Evolutionary conservation across 2,329 filamentous ascomycete genomes (phyloP).

Genomic region (Teratosphaeria destructans): DNA sequence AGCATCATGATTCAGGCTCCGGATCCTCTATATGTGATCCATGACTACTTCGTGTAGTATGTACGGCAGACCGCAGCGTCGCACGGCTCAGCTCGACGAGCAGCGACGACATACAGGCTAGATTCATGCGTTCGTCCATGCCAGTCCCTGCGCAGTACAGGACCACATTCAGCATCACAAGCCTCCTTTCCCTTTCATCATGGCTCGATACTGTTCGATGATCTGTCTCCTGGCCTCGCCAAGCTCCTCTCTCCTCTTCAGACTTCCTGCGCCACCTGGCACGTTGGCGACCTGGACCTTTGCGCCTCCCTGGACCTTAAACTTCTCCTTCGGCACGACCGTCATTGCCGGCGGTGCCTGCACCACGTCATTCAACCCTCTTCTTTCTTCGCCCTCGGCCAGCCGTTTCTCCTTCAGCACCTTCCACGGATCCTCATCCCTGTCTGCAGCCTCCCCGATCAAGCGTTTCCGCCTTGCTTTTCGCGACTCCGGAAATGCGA

Average conservation of each 20-base stretch:
- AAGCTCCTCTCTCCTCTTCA: constrained; percentile 63
- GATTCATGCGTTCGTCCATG: too few species aligned
- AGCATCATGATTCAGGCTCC: background rate
- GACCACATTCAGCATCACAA: background rate
- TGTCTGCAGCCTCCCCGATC: constrained; percentile 31
- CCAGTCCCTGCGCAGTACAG: background rate
- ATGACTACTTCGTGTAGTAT: too few species aligned
- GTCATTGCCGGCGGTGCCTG: constrained; percentile 66
- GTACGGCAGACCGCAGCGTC: too few species aligned
- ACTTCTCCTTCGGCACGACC: constrained; percentile 51
- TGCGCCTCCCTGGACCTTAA: constrained; percentile 54
- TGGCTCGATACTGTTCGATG: constrained; percentile 61
- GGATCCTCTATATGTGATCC: background rate
- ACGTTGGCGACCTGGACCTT: constrained; percentile 58
- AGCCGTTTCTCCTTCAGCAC: constrained; percentile 58
- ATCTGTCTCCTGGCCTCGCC: constrained; percentile 58
- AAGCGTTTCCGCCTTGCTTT: constrained; percentile 34
- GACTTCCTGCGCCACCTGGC: constrained; percentile 57
- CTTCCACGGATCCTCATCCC: constrained; percentile 63
- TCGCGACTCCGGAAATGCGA: constrained; percentile 34
- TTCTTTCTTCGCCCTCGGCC: constrained; percentile 27
- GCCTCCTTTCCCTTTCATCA: constrained; percentile 41
- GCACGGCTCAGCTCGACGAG: too few species aligned
- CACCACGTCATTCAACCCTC: constrained; percentile 48
- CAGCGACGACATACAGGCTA: too few species aligned